These are phyloP conservation scores for Komagataella kurtzmanii DNA, from an alignment of 805 yeast genomes.

Conservation along the genomic window DNA sequence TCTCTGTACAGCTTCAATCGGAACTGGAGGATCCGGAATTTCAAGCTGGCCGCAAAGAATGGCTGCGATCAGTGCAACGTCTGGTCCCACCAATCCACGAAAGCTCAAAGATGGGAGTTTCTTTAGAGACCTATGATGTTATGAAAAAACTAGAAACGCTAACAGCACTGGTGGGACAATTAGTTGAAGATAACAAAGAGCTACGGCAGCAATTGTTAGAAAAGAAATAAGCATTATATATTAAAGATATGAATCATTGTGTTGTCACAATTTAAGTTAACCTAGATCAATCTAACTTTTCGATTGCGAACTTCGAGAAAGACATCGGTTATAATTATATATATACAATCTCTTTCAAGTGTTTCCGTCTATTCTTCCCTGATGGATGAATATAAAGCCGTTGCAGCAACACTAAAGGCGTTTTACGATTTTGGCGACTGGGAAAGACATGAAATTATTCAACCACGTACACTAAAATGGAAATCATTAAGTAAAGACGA, in stretches of 20 bases:
- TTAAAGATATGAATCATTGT: neutral
- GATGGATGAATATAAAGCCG: neutral
- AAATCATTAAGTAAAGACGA: slow-evolving; percentile 25
- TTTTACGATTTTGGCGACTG: slow-evolving; percentile 18
- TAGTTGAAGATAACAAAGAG: slow-evolving; percentile 13
- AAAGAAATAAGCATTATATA: neutral
- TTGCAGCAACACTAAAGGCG: slow-evolving; percentile 7
- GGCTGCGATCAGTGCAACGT: slow-evolving; percentile 34
- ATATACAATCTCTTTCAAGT: neutral
- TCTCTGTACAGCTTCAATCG: slow-evolving; percentile 43
- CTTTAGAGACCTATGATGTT: slow-evolving; percentile 50
- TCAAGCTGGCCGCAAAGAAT: slow-evolving; percentile 30
- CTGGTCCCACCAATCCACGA: slow-evolving; percentile 46
- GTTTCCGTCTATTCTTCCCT: neutral
- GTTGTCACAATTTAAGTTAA: neutral
- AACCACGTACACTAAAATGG: slow-evolving; percentile 20
- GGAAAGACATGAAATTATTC: slow-evolving; percentile 18
- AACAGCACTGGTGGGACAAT: slow-evolving; percentile 23
- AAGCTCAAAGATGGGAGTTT: slow-evolving; percentile 41
- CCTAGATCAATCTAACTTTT: neutral
- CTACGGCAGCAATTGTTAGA: slow-evolving; percentile 3
- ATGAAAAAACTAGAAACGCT: slow-evolving; percentile 37
- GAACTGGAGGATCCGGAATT: slow-evolving; percentile 62
- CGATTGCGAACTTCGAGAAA: neutral
- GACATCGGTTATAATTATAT: neutral